These are phyloP conservation scores for Asterella californica DNA, from an alignment of 225 moss, liverwort and hornwort species.

Conservation along the genomic window DNA sequence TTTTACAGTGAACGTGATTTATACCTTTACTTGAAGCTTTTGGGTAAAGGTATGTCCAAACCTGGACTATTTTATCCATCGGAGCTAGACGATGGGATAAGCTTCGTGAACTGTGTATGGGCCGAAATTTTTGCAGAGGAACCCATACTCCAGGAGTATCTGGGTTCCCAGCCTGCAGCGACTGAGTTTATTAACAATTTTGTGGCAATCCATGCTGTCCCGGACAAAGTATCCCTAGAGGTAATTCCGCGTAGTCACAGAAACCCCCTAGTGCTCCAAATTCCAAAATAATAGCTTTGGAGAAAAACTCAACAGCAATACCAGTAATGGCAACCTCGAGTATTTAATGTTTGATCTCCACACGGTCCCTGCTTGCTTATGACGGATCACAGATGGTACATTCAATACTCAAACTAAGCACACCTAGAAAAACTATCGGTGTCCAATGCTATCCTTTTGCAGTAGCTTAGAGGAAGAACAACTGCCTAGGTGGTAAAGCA, in stretches of 20 bases:
- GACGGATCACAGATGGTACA: too few relatives aligned
- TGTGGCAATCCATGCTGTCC: slow-evolving; percentile 61
- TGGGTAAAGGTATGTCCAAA: slow-evolving; percentile 64
- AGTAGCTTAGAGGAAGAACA: too few relatives aligned
- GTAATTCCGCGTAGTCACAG: slow-evolving; percentile 29
- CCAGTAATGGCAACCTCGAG: too few relatives aligned
- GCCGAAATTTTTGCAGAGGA: slow-evolving; percentile 68
- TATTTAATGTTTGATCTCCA: too few relatives aligned
- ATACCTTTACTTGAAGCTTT: slow-evolving; percentile 82
- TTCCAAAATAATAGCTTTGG: not conserved
- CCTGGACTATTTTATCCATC: slow-evolving; percentile 70
- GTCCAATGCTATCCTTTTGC: too few relatives aligned
- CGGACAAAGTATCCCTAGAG: slow-evolving; percentile 74
- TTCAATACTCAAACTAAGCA: too few relatives aligned
- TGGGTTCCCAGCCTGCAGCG: slow-evolving; percentile 59
- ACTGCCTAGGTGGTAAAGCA: too few relatives aligned
- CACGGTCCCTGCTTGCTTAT: too few relatives aligned
- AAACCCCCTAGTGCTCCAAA: not conserved
- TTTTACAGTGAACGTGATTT: slow-evolving; percentile 80
- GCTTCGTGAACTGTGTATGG: slow-evolving; percentile 82
- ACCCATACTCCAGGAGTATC: slow-evolving; percentile 62
- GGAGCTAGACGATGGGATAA: slow-evolving; percentile 91
- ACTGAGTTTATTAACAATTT: slow-evolving; percentile 78
- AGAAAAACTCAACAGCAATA: too few relatives aligned
- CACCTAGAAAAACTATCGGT: too few relatives aligned